Evolutionary conservation across 805 yeast genomes (phyloP).

Genomic region (Wickerhamiella parazyma): DNA sequence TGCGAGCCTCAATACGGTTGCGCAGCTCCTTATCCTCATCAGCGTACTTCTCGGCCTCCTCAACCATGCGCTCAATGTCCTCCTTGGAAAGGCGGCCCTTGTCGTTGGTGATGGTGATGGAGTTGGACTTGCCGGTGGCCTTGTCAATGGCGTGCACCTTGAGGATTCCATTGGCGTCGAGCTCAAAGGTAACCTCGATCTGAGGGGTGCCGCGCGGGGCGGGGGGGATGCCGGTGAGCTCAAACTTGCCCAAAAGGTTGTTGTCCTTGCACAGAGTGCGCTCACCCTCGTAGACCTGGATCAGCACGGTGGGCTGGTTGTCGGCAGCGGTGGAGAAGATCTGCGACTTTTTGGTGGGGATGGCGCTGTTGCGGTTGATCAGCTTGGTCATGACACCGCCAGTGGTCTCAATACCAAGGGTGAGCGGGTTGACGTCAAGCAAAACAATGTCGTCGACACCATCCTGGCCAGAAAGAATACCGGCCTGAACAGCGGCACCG

Average conservation of each 20-base stretch:
- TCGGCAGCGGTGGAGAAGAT: constrained; percentile 92
- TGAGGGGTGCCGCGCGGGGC: constrained; percentile 90
- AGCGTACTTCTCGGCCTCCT: constrained; percentile 89
- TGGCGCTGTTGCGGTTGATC: constrained; percentile 88
- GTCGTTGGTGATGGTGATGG: constrained; percentile 84
- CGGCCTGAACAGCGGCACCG: constrained; percentile 99
- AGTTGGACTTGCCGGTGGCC: constrained; percentile 86
- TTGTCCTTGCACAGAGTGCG: constrained; percentile 90
- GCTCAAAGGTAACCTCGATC: constrained; percentile 77
- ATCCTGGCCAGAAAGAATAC: constrained; percentile 90
- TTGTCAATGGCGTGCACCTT: constrained; percentile 81
- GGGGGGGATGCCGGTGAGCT: constrained; percentile 75
- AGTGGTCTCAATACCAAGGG: constrained; percentile 91
- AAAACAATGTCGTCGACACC: constrained; percentile 82
- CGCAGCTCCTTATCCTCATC: constrained; percentile 79
- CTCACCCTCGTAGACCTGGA: constrained; percentile 93
- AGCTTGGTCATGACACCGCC: constrained; percentile 97
- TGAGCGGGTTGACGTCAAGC: constrained; percentile 86
- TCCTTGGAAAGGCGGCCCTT: constrained; percentile 89
- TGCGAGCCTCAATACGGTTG: constrained; percentile 77
- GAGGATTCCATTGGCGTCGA: constrained; percentile 78
- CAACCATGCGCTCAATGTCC: constrained; percentile 94
- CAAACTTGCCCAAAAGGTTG: constrained; percentile 78
- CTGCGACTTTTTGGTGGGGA: constrained; percentile 91
- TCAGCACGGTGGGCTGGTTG: constrained; percentile 89